phyloP scores from a whole-genome alignment of 2,329 filamentous ascomycete genomes.

The Fusarium sterilihyphosum region DNA sequence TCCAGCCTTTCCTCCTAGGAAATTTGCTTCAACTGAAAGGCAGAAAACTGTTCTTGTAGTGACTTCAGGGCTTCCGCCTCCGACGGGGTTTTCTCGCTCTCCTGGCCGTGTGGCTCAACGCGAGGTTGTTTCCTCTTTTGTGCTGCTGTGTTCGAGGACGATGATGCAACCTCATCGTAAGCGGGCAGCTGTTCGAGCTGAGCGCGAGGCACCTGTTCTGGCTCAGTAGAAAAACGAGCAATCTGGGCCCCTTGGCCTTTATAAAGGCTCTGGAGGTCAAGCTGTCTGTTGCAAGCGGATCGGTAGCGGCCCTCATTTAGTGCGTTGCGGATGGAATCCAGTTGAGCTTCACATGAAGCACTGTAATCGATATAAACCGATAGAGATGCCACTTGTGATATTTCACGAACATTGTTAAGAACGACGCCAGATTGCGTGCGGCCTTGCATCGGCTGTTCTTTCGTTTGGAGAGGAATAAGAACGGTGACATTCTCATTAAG shows the following conservation, averaged over 20 bases:
- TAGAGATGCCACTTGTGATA: background rate
- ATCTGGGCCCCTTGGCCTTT: background rate
- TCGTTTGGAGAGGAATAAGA: background rate
- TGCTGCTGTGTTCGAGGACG: fast-evolving
- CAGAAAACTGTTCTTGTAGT: no score
- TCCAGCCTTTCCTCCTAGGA: background rate
- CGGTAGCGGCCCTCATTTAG: background rate
- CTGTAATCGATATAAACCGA: background rate
- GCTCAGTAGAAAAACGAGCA: background rate
- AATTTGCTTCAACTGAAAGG: background rate
- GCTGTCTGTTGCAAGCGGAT: no score
- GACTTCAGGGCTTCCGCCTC: no score
- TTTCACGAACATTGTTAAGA: background rate
- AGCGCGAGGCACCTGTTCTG: background rate
- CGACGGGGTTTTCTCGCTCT: fast-evolving
- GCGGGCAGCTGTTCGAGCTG: fast-evolving
- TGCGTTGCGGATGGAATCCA: background rate
- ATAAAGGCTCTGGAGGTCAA: background rate
- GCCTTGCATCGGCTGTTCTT: background rate
- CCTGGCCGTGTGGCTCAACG: background rate
- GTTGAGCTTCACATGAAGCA: background rate
- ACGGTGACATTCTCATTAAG: background rate
- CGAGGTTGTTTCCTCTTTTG: background rate
- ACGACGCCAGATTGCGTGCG: background rate
- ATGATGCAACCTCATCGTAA: background rate